Evolutionary conservation across 164 flowering plant species (phyloP), one percentile per base, ranked within the genome.

Genomic region (Protea cynaroides): DNA sequence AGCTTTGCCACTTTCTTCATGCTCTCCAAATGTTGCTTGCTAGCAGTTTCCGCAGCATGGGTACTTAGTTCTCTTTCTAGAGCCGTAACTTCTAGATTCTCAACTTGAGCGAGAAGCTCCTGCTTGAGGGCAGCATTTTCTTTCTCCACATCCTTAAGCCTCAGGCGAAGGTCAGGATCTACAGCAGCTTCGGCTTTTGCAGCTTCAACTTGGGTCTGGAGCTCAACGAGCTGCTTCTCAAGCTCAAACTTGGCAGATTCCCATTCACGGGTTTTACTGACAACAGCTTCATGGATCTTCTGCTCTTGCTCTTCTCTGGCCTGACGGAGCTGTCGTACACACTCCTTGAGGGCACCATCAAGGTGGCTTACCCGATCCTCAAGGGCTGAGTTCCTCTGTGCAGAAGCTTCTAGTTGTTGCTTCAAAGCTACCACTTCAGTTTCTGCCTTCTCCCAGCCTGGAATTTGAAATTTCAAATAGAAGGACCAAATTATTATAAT

Each of bases 401-500:
- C 51, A 25, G 85, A 79, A 69, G 78, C 77, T 65, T 87, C 96
- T 38, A 91, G 88, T 71, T 84, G 85, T 68, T 86, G 81, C 70
- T 86, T 94, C 65, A 90, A 47, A 53, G 52, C 58, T 1, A 19
- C 69, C 62, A 69, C 89, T 74, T 94, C 98, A 46, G 75, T 85
- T 80, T 94, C 97, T 51, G 96, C 97, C 75, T 84, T 89, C 69
- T 94, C 97, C 98, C 98, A 94, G 7, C 98, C 97, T 90, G 72
- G 12, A 29, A 44, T 25, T 25, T 61, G 50, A 71, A 18, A 53
- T 60, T 58, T 14, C 49, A 61, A 44, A 66, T 9, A 59, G 23
- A 51, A 56, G 0, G 19, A 17, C 0, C 38, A 55, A 9, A 64
- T 64, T 50, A 29, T 25, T 52, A 36, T 21, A 29, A 8, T 17